These are phyloP conservation scores for Cladosporium sp. DNA, from an alignment of 2,329 filamentous ascomycete species.

Conservation along the genomic window DNA sequence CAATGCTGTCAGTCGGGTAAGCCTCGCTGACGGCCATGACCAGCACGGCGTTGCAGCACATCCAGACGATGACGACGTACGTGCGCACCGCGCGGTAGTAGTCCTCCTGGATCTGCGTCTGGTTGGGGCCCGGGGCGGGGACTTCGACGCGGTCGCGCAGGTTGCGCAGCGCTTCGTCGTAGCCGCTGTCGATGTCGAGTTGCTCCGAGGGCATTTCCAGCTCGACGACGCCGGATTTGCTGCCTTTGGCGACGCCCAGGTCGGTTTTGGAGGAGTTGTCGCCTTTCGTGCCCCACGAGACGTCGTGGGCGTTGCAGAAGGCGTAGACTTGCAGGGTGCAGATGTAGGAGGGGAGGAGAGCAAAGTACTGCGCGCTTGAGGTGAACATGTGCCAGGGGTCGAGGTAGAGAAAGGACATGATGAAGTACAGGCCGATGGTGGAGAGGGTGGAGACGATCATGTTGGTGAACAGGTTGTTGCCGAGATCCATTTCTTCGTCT, in stretches of 20 bases:
- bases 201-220: constrained; percentile 98
- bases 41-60: constrained; percentile 85
- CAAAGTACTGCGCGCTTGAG: constrained; percentile 84
- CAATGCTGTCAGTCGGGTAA: constrained; percentile 68
- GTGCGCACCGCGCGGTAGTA: constrained; percentile 97
- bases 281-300: constrained; percentile 98
- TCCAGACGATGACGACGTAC: constrained; percentile 96
- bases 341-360: constrained; percentile 87
- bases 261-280: constrained; percentile 95
- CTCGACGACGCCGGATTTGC: constrained; percentile 72
- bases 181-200: constrained; percentile 95
- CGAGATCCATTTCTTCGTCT: constrained; percentile 51
- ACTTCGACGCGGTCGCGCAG: constrained; percentile 91
- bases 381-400: constrained; percentile 99
- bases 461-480: constrained; percentile 91
- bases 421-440: constrained; percentile 88
- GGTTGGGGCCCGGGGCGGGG: constrained; percentile 55
- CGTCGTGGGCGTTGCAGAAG: constrained; percentile 98
- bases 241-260: constrained; percentile 78
- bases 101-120: constrained; percentile 89
- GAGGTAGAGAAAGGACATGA: constrained; percentile 94
- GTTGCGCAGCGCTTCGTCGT: constrained; percentile 95
- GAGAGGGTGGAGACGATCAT: constrained; percentile 85
- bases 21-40: constrained; percentile 91
- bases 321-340: constrained; percentile 97